Conservation (phyloP, 768 basidiomycete genomes). For the Tephrocybe sp. region DNA sequence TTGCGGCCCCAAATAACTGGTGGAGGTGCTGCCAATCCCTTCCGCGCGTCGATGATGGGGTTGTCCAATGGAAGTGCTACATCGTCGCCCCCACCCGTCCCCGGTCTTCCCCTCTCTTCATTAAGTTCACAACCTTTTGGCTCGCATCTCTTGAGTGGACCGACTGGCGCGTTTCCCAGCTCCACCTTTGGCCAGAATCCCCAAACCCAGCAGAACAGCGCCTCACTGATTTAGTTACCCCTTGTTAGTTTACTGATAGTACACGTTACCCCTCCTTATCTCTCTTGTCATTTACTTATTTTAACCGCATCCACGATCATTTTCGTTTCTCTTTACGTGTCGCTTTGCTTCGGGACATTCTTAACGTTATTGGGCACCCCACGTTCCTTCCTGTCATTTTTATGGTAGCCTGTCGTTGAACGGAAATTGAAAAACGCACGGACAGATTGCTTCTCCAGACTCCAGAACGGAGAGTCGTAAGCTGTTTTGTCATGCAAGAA, state of each 20-base stretch:
- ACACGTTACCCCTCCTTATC: conserved; percentile 13
- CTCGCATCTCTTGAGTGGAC: conserved; percentile 17
- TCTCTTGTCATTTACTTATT: conserved; percentile 14
- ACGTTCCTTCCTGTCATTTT: conserved; percentile 9
- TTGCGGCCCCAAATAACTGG: conserved; percentile 67
- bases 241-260: neutral
- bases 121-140: conserved; percentile 14
- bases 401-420: no score
- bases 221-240: conserved; percentile 48
- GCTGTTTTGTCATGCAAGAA: conserved; percentile 3
- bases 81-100: conserved; percentile 19
- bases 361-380: conserved; percentile 3
- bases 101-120: conserved; percentile 14
- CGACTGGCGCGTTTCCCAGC: conserved; percentile 22
- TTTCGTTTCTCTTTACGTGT: conserved; percentile 10
- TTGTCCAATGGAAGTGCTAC: conserved; percentile 8
- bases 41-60: conserved; percentile 57
- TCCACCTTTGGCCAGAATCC: conserved; percentile 23
- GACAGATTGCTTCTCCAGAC: no score
- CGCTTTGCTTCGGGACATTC: conserved; percentile 15
- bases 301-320: conserved; percentile 20
- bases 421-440: no score
- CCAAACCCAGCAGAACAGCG: conserved; percentile 42
- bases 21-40: conserved; percentile 62
- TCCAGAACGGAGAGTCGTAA: no score